Evolutionary conservation across 2,329 filamentous ascomycete genomes (phyloP).

Genomic region (Fusarium papillatum): DNA sequence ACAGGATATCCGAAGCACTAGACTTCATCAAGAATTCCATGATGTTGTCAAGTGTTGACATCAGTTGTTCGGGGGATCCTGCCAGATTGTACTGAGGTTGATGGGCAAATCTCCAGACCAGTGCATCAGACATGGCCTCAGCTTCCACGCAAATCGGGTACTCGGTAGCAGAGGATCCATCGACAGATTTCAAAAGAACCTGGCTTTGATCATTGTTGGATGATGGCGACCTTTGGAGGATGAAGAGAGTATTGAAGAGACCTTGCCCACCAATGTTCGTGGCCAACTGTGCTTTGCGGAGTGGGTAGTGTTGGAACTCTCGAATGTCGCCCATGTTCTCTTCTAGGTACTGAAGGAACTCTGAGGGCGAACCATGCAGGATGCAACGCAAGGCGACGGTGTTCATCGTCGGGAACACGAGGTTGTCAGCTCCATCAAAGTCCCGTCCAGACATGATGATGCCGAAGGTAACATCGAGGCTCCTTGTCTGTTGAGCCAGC

Average conservation of each 20-base stretch:
- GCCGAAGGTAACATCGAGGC: constrained; percentile 85
- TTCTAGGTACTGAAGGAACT: constrained; percentile 82
- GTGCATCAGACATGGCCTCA: constrained; percentile 67
- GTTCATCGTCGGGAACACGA: constrained; percentile 94
- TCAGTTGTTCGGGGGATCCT: constrained; percentile 61
- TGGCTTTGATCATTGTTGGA: neutral
- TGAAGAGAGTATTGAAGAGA: constrained; percentile 70
- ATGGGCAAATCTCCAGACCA: constrained; percentile 82
- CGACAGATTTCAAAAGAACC: constrained; percentile 72
- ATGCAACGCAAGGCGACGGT: constrained; percentile 83
- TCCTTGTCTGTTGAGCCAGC: constrained; percentile 72
- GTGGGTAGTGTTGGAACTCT: constrained; percentile 82
- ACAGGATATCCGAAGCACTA: constrained; percentile 65
- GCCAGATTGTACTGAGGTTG: constrained; percentile 67
- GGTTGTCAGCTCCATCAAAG: constrained; percentile 72
- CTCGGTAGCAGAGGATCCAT: constrained; percentile 77
- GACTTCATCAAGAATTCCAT: constrained; percentile 68
- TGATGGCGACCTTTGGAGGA: constrained; percentile 60
- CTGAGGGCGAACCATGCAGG: constrained; percentile 74
- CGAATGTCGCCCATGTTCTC: constrained; percentile 74
- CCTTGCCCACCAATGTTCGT: constrained; percentile 50
- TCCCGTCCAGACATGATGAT: constrained; percentile 90
- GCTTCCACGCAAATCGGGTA: constrained; percentile 89
- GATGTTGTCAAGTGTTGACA: constrained; percentile 71
- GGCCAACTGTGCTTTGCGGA: constrained; percentile 74